A percentile compares a stretch with the other conserved stretches of the same genome.
phyloP scores from a whole-genome alignment of 169 alveolate species.

The Babesia ovis region DNA sequence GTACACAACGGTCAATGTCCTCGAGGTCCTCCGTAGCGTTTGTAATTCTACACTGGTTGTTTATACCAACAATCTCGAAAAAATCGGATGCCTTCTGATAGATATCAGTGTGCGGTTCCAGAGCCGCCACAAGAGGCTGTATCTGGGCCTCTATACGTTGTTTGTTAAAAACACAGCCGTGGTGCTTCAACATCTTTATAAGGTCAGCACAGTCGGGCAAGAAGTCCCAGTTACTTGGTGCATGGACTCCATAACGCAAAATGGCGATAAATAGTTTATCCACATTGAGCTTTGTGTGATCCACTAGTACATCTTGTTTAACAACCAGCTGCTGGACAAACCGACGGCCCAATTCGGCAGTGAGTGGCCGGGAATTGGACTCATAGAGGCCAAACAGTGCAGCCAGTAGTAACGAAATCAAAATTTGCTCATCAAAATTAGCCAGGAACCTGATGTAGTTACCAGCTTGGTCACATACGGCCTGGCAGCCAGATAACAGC shows the following conservation, averaged over 20 bases:
- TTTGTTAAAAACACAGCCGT: slow-evolving; percentile 2
- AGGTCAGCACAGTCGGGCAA: not conserved
- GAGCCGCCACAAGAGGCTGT: not conserved
- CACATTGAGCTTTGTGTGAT: slow-evolving; percentile 3
- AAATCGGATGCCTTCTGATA: not conserved
- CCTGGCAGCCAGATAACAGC: not conserved
- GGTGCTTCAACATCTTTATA: not conserved
- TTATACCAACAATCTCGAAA: not conserved
- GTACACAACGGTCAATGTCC: slow-evolving; percentile 13
- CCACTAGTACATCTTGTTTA: not conserved
- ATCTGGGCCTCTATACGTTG: not conserved
- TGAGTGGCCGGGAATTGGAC: slow-evolving; percentile 1
- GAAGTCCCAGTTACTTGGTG: slow-evolving; percentile 36
- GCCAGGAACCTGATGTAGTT: slow-evolving; percentile 19
- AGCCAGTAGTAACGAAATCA: not conserved
- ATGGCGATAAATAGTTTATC: slow-evolving; percentile 1
- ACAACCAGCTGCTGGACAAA: not conserved
- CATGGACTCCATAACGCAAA: slow-evolving; percentile 19
- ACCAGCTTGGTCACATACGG: not conserved
- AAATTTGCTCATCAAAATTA: slow-evolving; percentile 3
- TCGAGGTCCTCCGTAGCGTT: not conserved
- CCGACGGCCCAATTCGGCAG: not conserved
- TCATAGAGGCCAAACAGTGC: slow-evolving; percentile 32
- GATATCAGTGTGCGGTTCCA: not conserved
- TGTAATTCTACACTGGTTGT: not conserved